phyloP scores from a whole-genome alignment of 73 alveolate species.

The Paramecium biaurelia region DNA sequence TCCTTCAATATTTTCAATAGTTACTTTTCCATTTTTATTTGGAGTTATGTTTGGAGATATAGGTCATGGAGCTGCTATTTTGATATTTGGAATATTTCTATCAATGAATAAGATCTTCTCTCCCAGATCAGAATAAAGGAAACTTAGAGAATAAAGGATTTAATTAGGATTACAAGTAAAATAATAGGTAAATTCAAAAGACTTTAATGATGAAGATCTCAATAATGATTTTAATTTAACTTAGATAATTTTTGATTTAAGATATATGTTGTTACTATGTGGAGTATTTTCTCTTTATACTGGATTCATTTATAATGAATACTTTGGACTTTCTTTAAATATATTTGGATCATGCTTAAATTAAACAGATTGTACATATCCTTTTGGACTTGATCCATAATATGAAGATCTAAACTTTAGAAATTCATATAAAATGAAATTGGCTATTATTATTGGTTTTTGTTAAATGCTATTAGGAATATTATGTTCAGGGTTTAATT shows the following conservation, averaged over 20 bases:
- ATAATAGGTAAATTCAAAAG: background rate
- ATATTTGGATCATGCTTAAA: conserved; percentile 82
- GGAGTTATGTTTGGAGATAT: conserved; percentile 99
- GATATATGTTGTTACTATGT: conserved; percentile 90
- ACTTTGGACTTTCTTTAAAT: conserved; percentile 87
- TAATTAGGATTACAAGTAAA: background rate
- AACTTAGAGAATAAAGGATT: background rate
- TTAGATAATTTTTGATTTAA: conserved; percentile 56
- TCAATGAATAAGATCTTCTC: conserved; percentile 59
- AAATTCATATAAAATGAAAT: conserved; percentile 96
- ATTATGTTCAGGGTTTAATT: conserved; percentile 87
- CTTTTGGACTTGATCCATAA: conserved; percentile 95
- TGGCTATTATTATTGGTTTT: conserved; percentile 95
- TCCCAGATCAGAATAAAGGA: conserved; percentile 60
- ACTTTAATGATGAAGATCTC: conserved; percentile 26
- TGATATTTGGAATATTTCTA: conserved; percentile 76
- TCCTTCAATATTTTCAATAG: conserved; percentile 92
- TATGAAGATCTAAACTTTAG: conserved; percentile 83
- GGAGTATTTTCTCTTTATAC: conserved; percentile 91
- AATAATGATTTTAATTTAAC: conserved; percentile 3
- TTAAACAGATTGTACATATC: conserved; percentile 76
- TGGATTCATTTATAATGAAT: conserved; percentile 92
- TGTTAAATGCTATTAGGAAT: conserved; percentile 95
- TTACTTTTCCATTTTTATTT: conserved; percentile 98
- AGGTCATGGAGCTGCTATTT: conserved; percentile 94